Evolutionary conservation across 768 basidiomycete species (phyloP), one percentile per base, ranked within the genome.

Genomic region (Cystoderma amianthinum): DNA sequence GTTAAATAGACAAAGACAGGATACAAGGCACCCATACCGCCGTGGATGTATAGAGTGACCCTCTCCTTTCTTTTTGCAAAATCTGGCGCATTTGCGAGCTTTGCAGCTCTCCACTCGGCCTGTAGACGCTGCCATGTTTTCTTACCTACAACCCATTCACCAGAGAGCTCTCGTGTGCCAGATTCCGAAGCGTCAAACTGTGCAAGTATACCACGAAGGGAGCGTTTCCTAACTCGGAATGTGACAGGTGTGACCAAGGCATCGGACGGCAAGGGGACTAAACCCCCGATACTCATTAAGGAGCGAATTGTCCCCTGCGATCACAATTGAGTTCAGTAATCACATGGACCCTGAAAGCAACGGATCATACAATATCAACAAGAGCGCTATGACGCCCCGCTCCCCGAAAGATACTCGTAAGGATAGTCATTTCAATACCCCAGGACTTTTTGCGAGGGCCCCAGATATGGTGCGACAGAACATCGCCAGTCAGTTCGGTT

Each of bases 101-200:
- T 55, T n/a, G 67, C 57, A 13, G 73, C 67, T 54, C 74, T 80
- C 78, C 88, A 87, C 53, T 94, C 90, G 12, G 73, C 65, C 54
- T 96, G 92, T 49, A 96, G 68, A 20, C 80, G 67, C 48, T 80
- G 81, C 95, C 95, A 99, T 0, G 94, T 78, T 48, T 78, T 79
- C 59, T 85, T 86, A 24, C 90, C 90, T n/a, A 97, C 85, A 17
- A 98, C 82, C 95, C 95, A 99, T 68, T 99, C 95, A 1, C 92
- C 95, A 1, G 80, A 80, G 21, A 99, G 71, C 53, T 94, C 87
- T 3, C 95, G 76, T 6, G 53, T 59, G 23, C 92, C 94, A 7
- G 71, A 71, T 60, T 99, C 95, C 13, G 69, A 55, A 3, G 68
- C 74, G 55, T 98, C 95, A 41, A 76, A 76, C 5, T 80, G 68